phyloP scores from a whole-genome alignment of 495 filamentous ascomycete species.

The Annulohypoxylon moriforme region DNA sequence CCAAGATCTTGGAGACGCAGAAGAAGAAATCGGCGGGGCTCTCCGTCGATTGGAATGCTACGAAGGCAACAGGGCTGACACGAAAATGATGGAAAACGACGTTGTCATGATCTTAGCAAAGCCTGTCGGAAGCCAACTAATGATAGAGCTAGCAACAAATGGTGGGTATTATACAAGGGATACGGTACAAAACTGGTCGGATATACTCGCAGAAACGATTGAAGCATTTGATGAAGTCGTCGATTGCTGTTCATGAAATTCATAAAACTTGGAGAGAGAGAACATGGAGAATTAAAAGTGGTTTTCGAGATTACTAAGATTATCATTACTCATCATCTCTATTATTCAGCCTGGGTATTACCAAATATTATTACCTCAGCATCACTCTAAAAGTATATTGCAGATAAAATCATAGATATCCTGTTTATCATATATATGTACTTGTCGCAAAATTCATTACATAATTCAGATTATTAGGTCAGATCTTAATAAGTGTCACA shows the following conservation, averaged over 20 bases:
- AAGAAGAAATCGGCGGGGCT: not conserved
- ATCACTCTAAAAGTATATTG: no score
- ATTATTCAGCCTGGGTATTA: not conserved
- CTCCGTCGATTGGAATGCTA: slow-evolving; percentile 4
- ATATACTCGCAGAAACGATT: not conserved
- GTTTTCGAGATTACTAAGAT: not conserved
- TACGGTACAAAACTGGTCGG: not conserved
- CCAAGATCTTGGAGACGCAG: not conserved
- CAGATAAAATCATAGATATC: not conserved
- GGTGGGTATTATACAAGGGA: not conserved
- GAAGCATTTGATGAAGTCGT: not conserved
- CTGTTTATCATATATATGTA: not conserved
- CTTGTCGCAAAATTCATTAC: no score
- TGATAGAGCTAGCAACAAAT: not conserved
- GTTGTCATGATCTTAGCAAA: slow-evolving; percentile 1
- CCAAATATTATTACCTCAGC: not conserved
- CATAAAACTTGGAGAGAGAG: not conserved
- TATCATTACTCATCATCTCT: not conserved
- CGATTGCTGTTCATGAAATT: slow-evolving; percentile 1
- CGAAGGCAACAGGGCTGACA: not conserved
- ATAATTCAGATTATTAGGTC: not conserved
- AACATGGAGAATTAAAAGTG: not conserved
- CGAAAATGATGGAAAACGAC: slow-evolving; percentile 12
- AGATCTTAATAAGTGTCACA: not conserved
- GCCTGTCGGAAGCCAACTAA: not conserved